Evolutionary conservation across 2,329 filamentous ascomycete genomes (phyloP).

Genomic region (Exophiala sp.): DNA sequence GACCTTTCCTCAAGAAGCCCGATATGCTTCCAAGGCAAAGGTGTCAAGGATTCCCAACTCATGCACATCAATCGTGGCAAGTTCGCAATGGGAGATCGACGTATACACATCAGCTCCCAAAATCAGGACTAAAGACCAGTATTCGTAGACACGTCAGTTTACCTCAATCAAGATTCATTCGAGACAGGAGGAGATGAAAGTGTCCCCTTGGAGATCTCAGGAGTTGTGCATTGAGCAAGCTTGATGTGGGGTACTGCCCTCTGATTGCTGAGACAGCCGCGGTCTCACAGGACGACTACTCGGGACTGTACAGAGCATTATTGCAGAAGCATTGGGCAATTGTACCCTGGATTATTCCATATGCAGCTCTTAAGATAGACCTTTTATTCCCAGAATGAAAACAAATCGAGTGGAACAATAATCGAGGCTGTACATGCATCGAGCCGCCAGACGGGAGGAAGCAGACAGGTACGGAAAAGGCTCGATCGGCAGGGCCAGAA

Average conservation of each 20-base stretch:
- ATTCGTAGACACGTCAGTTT: no score
- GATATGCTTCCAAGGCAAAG: no score
- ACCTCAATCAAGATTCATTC: neutral
- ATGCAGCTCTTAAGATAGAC: neutral
- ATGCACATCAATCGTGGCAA: no score
- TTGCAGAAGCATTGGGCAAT: conserved; percentile 1
- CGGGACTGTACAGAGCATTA: neutral
- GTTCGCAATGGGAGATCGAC: no score
- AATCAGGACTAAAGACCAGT: no score
- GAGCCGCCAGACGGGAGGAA: neutral
- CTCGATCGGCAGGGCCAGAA: conserved; percentile 8
- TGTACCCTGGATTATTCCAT: neutral
- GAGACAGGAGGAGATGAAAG: conserved; percentile 20
- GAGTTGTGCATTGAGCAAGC: conserved; percentile 14
- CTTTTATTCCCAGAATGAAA: neutral
- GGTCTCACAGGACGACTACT: conserved; percentile 13
- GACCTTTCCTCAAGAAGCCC: no score
- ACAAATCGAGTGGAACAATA: neutral
- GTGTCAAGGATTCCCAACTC: no score
- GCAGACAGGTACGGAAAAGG: neutral
- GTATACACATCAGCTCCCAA: no score
- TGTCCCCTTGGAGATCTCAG: conserved; percentile 3
- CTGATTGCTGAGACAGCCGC: conserved; percentile 19
- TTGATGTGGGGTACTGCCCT: conserved; percentile 14
- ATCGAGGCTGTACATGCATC: neutral